Evolutionary conservation across 2,329 filamentous ascomycete species (phyloP), one percentile per base, ranked within the genome.

Genomic region (Diaporthe velutina): DNA sequence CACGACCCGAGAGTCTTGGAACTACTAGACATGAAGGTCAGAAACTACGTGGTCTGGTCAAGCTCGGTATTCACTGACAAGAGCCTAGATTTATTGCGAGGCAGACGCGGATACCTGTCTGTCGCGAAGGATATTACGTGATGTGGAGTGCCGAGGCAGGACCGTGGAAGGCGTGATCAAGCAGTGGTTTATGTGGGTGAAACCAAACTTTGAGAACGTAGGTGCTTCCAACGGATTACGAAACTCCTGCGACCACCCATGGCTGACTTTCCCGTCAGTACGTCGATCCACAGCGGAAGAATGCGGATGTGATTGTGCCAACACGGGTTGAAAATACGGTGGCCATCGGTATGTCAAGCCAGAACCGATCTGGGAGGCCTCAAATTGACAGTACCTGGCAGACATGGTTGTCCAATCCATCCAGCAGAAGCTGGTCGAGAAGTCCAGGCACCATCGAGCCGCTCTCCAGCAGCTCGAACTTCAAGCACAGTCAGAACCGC

Each of bases 131-230:
- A 91, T 97, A 78, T 86, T 95, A 50, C 93, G 97, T 80, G 97
- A 99, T 84, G 95, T 98, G 30, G 91, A 91, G 79, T 95, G 98
- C 80, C 92, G 97, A 80, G 96, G 94, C 4, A 91, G 97, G 81
- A 96, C 98, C 80, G 94, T 98, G 73, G 94, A 98, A 81, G 97
- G 97, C 54, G 96, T 96, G 80, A 96, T 99, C 83, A 98, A 98
- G 84, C 97, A 99, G 83, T 99, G 97, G 97, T 98, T 98, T 82
- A 87, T 86, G 15, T 99, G 94, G 82, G 97, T 99, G 57, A 99
- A 99, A 84, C 97, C 97, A 4, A 98, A 98, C 81, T 98, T 97
- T 80, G 94, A 96, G 83, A 95, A 93, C 84, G 89, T 89, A 80
- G 73, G 80, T 71, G 4, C 42, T 9, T 13, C 9, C 2, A 40